Conservation (phyloP, 441 rosid species). For the Gossypium gossypioides region DNA sequence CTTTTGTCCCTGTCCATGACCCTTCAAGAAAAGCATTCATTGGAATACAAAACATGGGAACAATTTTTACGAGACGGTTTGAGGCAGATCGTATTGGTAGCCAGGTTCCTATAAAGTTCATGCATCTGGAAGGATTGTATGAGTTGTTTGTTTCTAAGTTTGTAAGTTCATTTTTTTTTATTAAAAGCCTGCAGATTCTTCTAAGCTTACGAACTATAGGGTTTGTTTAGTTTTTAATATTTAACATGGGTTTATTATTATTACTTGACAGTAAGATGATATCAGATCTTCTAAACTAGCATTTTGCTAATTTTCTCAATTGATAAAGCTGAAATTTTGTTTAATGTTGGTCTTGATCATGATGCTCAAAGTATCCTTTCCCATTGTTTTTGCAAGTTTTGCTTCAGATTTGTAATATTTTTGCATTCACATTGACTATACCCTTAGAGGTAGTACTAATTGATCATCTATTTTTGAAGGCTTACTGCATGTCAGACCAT, state of each 20-base stretch:
- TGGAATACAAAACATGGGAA: conserved; percentile 93
- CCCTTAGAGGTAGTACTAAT: background rate
- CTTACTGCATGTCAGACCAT: conserved; percentile 63
- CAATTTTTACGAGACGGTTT: conserved; percentile 82
- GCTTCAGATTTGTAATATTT: background rate
- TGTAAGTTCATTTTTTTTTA: conserved; percentile 44
- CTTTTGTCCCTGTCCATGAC: conserved; percentile 95
- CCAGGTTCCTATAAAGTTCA: conserved; percentile 91
- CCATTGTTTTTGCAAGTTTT: background rate
- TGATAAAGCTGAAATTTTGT: background rate
- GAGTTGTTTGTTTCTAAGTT: conserved; percentile 93
- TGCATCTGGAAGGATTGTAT: conserved; percentile 94
- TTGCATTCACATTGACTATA: background rate
- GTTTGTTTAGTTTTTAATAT: background rate
- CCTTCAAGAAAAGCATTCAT: conserved; percentile 88
- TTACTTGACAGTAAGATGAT: background rate
- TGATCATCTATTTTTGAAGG: conserved; percentile 41
- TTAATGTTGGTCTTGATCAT: background rate
- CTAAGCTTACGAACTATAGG: background rate
- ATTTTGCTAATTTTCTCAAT: background rate
- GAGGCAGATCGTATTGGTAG: conserved; percentile 90
- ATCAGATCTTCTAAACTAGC: background rate
- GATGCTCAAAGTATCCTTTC: background rate
- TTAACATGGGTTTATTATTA: background rate
- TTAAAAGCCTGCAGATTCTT: background rate